Conservation (phyloP, 495 filamentous ascomycete genomes). For the Umbilicaria muhlenbergii region DNA sequence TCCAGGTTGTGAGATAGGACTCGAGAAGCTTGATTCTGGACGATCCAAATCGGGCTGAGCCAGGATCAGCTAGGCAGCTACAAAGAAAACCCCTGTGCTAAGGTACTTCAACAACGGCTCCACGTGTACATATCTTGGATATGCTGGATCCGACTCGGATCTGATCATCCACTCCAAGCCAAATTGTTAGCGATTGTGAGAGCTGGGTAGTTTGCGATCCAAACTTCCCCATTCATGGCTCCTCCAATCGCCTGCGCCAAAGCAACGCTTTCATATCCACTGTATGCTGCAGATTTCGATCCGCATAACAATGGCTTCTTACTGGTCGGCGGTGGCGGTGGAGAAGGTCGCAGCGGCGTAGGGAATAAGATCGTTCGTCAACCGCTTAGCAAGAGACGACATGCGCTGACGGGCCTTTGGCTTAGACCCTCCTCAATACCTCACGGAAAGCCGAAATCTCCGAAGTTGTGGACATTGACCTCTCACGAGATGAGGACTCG, state of each 20-base stretch:
- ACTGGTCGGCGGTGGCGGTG: constrained; percentile 83
- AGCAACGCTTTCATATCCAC: constrained; percentile 66
- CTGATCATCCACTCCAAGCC: no score
- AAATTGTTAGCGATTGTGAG: no score
- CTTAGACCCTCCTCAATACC: constrained; percentile 54
- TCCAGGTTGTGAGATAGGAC: no score
- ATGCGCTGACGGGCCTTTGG: background rate
- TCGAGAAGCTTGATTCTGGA: no score
- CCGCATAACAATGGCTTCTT: constrained; percentile 57
- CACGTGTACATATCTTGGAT: no score
- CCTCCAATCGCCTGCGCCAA: constrained; percentile 44
- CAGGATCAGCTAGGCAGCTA: no score
- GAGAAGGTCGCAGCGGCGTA: constrained; percentile 70
- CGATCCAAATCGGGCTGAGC: no score
- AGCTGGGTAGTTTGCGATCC: no score
- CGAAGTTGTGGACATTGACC: constrained; percentile 55
- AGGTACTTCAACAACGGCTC: no score
- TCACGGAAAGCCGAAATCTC: constrained; percentile 44
- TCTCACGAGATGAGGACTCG: constrained; percentile 81
- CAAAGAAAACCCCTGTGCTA: no score
- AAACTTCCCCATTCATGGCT: constrained; percentile 21
- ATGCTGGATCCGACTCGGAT: no score
- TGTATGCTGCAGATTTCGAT: constrained; percentile 82
- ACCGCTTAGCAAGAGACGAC: background rate
- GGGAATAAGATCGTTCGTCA: constrained; percentile 72